Base-by-base conservation (phyloP, 2,329 filamentous ascomycete genomes). In the Aspergillus sp. region DNA sequence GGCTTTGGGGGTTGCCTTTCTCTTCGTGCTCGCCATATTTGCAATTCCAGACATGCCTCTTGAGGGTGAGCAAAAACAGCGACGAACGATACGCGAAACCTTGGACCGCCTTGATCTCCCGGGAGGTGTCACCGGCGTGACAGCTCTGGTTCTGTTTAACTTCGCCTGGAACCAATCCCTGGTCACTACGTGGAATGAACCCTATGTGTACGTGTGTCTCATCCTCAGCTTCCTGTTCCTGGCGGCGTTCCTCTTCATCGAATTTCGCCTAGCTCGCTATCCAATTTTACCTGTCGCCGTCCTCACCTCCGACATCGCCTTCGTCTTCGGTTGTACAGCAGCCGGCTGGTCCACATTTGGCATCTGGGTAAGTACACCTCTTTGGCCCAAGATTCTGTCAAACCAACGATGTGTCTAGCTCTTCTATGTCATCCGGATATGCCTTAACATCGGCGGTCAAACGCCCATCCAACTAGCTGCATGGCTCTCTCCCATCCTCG, bases 141-240 rank as follows among this genome's bases (percentile, higher is more conserved):
- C 78, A 0, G 82, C 81, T 0, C 76, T 90, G 30, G 78, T 88
- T 0, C 76, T 90, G 36, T 81, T 90, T 76, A 89, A 88, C 70
- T 86, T 90, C 65, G 84, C 87, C 0, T 89, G 85, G 85, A 89
- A 87, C 61, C 86, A 90, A 67, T 86, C 84, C 0, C 81, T 84
- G 0, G 76, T 85, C 0, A 82, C 81, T 4, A 85, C 85, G 1
- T 89, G 87, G 87, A 65, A 74, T 0, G 76, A 78, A 7, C 76
- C 84, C 0, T 86, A 86, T 58, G 79, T 86, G 9, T 83, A 84
- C 59, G 76, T 81, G 0, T 73, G 84, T 0, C 75, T 91, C 1
- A 82, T 89, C 32, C 62, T 88, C 2, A 86, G 87, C 0, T 62
- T 86, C 1, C 23, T 86, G 0, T 72, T 88, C 1, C 71, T 87